Conservation (phyloP, 2,329 filamentous ascomycete genomes). For the Westerdykella sp. region DNA sequence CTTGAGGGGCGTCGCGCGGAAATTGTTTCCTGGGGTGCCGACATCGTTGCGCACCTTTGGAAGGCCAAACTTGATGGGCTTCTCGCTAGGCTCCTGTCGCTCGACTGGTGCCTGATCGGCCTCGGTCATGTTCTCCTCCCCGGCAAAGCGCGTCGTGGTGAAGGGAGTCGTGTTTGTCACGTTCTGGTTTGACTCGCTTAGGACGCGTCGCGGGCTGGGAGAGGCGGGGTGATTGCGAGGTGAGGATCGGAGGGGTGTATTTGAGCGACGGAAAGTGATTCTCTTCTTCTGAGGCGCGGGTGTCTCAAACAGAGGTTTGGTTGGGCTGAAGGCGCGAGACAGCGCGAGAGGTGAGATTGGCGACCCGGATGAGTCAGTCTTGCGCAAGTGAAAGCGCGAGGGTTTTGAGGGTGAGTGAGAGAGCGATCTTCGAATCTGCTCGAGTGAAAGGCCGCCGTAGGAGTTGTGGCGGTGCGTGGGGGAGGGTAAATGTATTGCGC, state of each 20-base stretch:
- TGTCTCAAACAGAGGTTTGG: conserved; percentile 30
- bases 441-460: conserved; percentile 65
- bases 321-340: conserved; percentile 42
- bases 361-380: conserved; percentile 36
- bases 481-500: conserved; percentile 79
- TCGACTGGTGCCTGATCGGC: conserved; percentile 37
- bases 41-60: conserved; percentile 22
- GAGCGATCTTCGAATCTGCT: conserved; percentile 77
- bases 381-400: conserved; percentile 60
- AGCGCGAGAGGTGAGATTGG: conserved; percentile 41
- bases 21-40: neutral
- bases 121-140: conserved; percentile 42
- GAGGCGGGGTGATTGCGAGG: conserved; percentile 64
- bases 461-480: conserved; percentile 60
- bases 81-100: conserved; percentile 42
- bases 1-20: conserved; percentile 63
- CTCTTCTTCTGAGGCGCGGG: conserved; percentile 54
- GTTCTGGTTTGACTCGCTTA: conserved; percentile 64
- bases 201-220: conserved; percentile 71
- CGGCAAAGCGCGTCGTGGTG: conserved; percentile 42
- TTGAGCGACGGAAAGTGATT: conserved; percentile 42
- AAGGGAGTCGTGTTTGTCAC: conserved; percentile 58
- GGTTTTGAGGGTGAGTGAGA: conserved; percentile 88
- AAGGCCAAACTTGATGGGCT: conserved; percentile 45
- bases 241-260: conserved; percentile 48